These are phyloP conservation scores for Dothidotthia symphoricarpi DNA, from an alignment of 2,329 filamentous ascomycete genomes.

Conservation along the genomic window DNA sequence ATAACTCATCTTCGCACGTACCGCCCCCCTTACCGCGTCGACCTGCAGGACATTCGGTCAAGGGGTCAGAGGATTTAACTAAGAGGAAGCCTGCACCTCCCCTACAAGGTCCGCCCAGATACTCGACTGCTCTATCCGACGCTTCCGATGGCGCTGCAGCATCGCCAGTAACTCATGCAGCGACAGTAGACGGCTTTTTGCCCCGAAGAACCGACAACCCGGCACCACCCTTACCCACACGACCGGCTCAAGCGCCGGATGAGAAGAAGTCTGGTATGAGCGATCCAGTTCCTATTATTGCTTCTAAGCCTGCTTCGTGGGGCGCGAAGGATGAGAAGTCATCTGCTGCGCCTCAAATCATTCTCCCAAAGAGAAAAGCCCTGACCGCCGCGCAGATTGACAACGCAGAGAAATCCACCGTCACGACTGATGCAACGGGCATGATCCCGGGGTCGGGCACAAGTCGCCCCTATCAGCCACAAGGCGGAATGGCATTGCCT, in stretches of 20 bases:
- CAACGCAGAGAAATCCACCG: constrained; percentile 33
- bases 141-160: constrained; percentile 35
- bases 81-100: constrained; percentile 46
- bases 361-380: constrained; percentile 47
- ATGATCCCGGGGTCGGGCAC: constrained; percentile 6
- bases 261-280: constrained; percentile 43
- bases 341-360: constrained; percentile 34
- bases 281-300: constrained; percentile 23
- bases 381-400: constrained; percentile 46
- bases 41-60: constrained; percentile 22
- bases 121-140: constrained; percentile 47
- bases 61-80: constrained; percentile 31
- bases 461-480: constrained; percentile 7
- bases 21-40: constrained; percentile 44
- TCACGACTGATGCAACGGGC: constrained; percentile 17
- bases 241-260: constrained; percentile 24
- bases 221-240: constrained; percentile 13
- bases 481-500: constrained; percentile 20
- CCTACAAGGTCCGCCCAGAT: constrained; percentile 43
- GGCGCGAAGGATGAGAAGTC: constrained; percentile 9
- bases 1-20: constrained; percentile 11
- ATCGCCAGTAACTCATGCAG: constrained; percentile 42
- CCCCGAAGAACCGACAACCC: constrained; percentile 23
- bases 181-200: constrained; percentile 43
- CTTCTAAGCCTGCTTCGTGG: constrained; percentile 13